phyloP scores from a whole-genome alignment of 805 yeast genomes.

The Candida yuanshanica region DNA sequence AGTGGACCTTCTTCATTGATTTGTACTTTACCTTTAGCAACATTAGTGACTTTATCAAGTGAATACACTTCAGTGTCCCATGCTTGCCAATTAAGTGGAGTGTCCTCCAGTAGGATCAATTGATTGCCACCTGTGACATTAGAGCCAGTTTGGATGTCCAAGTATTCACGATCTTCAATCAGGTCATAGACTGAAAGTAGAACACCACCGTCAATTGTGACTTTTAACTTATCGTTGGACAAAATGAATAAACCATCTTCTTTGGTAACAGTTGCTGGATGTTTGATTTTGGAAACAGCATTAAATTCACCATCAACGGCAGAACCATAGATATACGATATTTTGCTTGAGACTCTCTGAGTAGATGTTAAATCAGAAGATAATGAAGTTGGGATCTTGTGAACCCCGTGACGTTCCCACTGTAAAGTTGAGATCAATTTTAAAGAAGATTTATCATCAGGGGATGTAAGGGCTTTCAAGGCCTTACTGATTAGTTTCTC shows the following conservation, averaged over 20 bases:
- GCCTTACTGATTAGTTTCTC: slow-evolving; percentile 42
- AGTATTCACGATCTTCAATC: slow-evolving; percentile 53
- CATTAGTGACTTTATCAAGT: slow-evolving; percentile 58
- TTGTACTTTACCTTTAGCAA: slow-evolving; percentile 32
- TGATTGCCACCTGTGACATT: slow-evolving; percentile 69
- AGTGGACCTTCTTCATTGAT: slow-evolving; percentile 48
- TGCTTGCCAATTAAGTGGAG: slow-evolving; percentile 88
- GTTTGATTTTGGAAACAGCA: slow-evolving; percentile 22
- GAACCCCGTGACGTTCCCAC: slow-evolving; percentile 48
- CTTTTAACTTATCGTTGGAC: slow-evolving; percentile 56
- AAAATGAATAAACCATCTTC: slow-evolving; percentile 42
- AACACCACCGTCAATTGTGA: slow-evolving; percentile 53
- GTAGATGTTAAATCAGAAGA: not conserved
- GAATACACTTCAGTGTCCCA: slow-evolving; percentile 97
- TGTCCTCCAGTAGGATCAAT: slow-evolving; percentile 77
- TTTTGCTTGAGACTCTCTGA: slow-evolving; percentile 1
- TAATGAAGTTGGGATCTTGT: slow-evolving; percentile 28
- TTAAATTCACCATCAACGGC: slow-evolving; percentile 6
- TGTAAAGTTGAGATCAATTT: slow-evolving; percentile 49
- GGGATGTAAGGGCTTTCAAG: slow-evolving; percentile 18
- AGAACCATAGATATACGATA: slow-evolving; percentile 19
- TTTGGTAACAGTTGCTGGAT: slow-evolving; percentile 45
- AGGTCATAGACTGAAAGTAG: slow-evolving; percentile 61
- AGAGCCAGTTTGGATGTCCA: slow-evolving; percentile 36
- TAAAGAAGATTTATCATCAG: slow-evolving; percentile 19